Conservation (phyloP, 1,284 basidiomycete genomes). For the Boletus semigastroideus region DNA sequence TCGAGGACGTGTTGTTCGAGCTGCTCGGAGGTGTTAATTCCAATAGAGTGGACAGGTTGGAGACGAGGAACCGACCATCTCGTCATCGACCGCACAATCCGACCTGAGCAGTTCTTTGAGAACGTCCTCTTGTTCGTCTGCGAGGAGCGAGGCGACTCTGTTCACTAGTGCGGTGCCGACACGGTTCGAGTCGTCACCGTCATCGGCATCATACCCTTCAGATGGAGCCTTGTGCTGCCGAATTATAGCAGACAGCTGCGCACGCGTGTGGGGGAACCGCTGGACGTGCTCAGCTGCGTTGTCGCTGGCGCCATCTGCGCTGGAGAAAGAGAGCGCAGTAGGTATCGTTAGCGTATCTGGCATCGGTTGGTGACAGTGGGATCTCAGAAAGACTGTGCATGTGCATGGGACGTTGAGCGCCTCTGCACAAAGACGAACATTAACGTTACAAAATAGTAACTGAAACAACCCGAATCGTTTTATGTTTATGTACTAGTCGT, state of each 20-base stretch:
- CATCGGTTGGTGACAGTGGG: constrained; percentile 24
- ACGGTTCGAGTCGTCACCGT: constrained; percentile 53
- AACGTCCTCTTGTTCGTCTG: constrained; percentile 82
- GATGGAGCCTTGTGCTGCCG: constrained; percentile 60
- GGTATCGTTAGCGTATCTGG: constrained; percentile 28
- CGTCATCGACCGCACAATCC: constrained; percentile 71
- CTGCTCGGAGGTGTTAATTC: constrained; percentile 36
- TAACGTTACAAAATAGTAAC: constrained; percentile 21
- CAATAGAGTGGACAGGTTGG: constrained; percentile 12
- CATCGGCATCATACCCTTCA: constrained; percentile 57
- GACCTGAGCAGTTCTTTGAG: constrained; percentile 74
- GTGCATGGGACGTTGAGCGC: constrained; percentile 25
- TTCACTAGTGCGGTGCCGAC: constrained; percentile 61
- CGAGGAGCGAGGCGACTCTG: constrained; percentile 69
- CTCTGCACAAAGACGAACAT: constrained; percentile 18
- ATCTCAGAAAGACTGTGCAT: constrained; percentile 15
- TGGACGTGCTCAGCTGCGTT: constrained; percentile 22
- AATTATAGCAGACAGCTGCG: constrained; percentile 69
- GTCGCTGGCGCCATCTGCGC: constrained; percentile 21
- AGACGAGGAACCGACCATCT: constrained; percentile 53
- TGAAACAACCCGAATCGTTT: too few relatives aligned
- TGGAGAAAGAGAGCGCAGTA: constrained; percentile 8
- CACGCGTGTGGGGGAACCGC: constrained; percentile 76
- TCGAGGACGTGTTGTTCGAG: constrained; percentile 78
- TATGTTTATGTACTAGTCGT: constrained; percentile 35